Conservation (phyloP, 768 basidiomycete species). For the Roridomyces roridus region DNA sequence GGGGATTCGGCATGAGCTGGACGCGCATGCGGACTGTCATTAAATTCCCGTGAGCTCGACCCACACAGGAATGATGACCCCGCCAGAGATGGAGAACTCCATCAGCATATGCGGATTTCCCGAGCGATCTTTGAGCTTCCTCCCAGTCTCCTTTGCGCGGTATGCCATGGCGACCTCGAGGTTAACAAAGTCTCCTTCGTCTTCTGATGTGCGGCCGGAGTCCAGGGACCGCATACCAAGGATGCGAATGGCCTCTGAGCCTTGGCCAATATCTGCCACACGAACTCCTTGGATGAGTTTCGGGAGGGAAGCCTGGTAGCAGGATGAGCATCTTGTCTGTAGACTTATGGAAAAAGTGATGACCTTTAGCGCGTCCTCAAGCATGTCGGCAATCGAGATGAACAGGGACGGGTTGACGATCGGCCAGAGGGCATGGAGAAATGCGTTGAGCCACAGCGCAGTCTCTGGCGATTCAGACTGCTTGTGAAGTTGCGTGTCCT, state of each 20-base stretch:
- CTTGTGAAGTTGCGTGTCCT: neutral
- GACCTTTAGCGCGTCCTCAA: conserved; percentile 49
- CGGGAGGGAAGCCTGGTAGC: conserved; percentile 46
- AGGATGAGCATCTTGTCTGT: neutral
- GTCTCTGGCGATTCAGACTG: conserved; percentile 35
- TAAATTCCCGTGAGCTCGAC: conserved; percentile 72
- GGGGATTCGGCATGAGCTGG: conserved; percentile 77
- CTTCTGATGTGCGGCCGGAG: conserved; percentile 34
- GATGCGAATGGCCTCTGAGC: conserved; percentile 73
- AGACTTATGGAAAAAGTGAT: neutral
- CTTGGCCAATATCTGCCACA: conserved; percentile 74
- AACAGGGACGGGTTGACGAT: conserved; percentile 74
- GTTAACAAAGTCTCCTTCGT: conserved; percentile 61
- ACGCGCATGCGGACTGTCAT: conserved; percentile 68
- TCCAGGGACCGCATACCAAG: conserved; percentile 65
- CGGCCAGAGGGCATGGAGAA: conserved; percentile 70
- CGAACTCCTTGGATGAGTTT: conserved; percentile 64
- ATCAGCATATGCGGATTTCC: conserved; percentile 70
- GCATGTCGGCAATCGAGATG: conserved; percentile 60
- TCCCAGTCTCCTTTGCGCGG: conserved; percentile 55
- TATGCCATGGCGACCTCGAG: conserved; percentile 75
- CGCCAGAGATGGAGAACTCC: conserved; percentile 65
- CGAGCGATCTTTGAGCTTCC: conserved; percentile 45
- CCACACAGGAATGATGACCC: conserved; percentile 66
- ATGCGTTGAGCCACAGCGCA: conserved; percentile 65